Conservation (phyloP, 305 asterid species). For the Rubia balearica region DNA sequence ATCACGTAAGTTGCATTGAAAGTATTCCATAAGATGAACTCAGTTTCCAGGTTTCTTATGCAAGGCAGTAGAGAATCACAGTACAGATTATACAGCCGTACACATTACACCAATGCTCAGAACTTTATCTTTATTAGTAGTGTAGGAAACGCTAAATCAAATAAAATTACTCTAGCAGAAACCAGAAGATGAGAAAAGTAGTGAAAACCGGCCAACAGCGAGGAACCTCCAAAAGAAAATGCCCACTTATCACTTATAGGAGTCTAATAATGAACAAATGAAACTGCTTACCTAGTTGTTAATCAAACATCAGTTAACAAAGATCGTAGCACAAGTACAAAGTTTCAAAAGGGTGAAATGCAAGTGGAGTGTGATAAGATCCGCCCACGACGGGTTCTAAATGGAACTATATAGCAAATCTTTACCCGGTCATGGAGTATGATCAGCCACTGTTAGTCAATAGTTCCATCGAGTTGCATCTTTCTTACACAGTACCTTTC, state of each 20-base stretch:
- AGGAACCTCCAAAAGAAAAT: neutral
- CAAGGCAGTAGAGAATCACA: neutral
- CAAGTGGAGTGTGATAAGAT: neutral
- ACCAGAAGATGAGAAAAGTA: constrained; percentile 5
- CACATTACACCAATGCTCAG: neutral
- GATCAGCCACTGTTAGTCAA: neutral
- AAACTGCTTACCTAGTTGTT: neutral
- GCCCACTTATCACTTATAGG: neutral
- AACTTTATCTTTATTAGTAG: neutral
- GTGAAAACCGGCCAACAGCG: neutral
- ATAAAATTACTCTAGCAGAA: neutral
- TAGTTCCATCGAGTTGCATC: neutral
- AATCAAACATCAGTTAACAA: neutral
- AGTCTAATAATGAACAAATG: neutral
- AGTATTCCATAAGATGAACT: neutral
- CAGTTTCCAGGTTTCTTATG: neutral
- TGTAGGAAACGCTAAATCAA: neutral
- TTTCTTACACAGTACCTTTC: neutral
- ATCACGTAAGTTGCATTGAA: neutral
- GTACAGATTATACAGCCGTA: neutral
- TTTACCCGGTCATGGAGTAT: neutral
- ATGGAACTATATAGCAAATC: neutral
- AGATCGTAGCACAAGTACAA: neutral
- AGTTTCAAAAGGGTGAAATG: neutral
- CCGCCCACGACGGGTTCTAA: neutral